Evolutionary conservation across 2,329 filamentous ascomycete genomes (phyloP).

Genomic region (Berkeleyomyces basicola): DNA sequence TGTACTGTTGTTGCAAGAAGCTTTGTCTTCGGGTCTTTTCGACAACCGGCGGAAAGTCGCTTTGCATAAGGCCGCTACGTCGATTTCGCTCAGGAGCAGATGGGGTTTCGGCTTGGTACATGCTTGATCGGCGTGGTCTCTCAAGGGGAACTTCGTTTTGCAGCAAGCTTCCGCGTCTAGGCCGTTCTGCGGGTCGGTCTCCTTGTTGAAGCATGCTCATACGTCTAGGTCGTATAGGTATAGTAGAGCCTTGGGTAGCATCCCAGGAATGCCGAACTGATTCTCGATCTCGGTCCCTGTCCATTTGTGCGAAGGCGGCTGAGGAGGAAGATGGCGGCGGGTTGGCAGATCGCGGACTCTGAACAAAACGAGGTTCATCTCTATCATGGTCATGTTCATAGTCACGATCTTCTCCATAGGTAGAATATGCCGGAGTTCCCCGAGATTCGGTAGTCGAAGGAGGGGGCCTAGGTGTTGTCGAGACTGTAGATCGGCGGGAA

Average conservation of each 20-base stretch:
- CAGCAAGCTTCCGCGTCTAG: slow-evolving; percentile 2
- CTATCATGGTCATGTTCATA: not conserved
- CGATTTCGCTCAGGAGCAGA: not conserved
- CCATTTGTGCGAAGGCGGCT: slow-evolving; percentile 1
- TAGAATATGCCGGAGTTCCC: slow-evolving; percentile 1
- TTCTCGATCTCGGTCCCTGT: slow-evolving; percentile 1
- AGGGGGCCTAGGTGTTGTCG: not conserved
- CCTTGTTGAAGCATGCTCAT: not conserved
- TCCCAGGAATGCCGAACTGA: slow-evolving; percentile 3
- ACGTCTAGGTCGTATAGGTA: not conserved
- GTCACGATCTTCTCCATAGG: not conserved
- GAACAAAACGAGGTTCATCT: not conserved
- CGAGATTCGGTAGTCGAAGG: not conserved
- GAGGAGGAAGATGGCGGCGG: not conserved
- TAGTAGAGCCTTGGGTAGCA: not conserved
- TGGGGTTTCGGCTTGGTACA: not conserved
- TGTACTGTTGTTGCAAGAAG: slow-evolving; percentile 4
- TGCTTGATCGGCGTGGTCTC: slow-evolving; percentile 3
- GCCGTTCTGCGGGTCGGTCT: not conserved
- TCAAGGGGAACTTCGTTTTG: slow-evolving; percentile 2
- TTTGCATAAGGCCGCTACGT: not conserved
- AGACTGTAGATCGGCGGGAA: not conserved
- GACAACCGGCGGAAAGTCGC: not conserved
- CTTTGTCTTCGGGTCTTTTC: not conserved
- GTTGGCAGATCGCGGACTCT: not conserved